Evolutionary conservation across 805 yeast species (phyloP).

Genomic region (Metschnikowia chrysomelidarum): DNA sequence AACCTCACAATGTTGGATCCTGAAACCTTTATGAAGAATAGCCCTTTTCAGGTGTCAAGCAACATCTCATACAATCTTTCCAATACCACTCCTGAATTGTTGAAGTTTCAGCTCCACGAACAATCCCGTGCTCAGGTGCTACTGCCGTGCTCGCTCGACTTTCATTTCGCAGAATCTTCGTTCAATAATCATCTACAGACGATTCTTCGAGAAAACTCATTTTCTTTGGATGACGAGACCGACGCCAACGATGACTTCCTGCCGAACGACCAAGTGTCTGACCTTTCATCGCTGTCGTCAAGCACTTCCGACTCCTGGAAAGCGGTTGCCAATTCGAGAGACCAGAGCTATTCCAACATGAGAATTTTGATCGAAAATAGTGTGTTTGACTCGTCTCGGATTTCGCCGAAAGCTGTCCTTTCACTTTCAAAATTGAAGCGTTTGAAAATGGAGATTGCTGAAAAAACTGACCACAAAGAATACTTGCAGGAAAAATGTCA

Average conservation of each 20-base stretch:
- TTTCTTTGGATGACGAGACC: slow-evolving; percentile 15
- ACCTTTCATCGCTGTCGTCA: slow-evolving; percentile 21
- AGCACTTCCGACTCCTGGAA: slow-evolving; percentile 16
- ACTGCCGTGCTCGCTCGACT: slow-evolving; percentile 7
- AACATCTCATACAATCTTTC: slow-evolving; percentile 30
- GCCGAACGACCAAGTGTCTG: slow-evolving; percentile 8
- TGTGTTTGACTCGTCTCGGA: slow-evolving; percentile 38
- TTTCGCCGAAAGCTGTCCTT: slow-evolving; percentile 33
- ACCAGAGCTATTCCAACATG: slow-evolving; percentile 37
- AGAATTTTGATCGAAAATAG: slow-evolving; percentile 46
- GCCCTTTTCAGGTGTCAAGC: slow-evolving; percentile 36
- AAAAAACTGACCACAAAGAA: slow-evolving; percentile 29
- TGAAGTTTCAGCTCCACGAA: slow-evolving; percentile 44
- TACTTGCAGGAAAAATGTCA: slow-evolving; percentile 31
- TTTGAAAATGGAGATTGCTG: slow-evolving; percentile 30
- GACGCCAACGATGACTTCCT: slow-evolving; percentile 16
- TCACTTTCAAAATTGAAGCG: slow-evolving; percentile 27
- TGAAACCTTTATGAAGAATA: slow-evolving; percentile 34
- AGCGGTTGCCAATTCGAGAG: slow-evolving; percentile 13
- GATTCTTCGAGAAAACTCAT: slow-evolving; percentile 8
- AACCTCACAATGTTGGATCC: slow-evolving; percentile 41
- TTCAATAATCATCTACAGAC: slow-evolving; percentile 36
- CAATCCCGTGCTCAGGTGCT: slow-evolving; percentile 25
- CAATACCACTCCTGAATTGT: slow-evolving; percentile 42
- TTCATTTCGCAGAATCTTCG: slow-evolving; percentile 28